Evolutionary conservation across 306 rosid genomes (phyloP), one percentile per base, ranked within the genome.

Genomic region (Corylus americana): DNA sequence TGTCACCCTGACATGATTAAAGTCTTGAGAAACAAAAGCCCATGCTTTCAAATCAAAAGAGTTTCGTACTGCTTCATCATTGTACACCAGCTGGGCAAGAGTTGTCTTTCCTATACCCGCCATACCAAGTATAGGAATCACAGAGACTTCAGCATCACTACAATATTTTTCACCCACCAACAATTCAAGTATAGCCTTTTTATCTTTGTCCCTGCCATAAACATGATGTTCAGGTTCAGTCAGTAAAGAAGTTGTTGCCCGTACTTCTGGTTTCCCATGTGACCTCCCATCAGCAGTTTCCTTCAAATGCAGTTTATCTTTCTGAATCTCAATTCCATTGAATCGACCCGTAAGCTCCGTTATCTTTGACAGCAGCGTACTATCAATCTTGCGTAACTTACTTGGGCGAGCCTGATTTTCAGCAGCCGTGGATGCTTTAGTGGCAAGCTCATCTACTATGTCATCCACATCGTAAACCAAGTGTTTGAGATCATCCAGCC

Each of bases 401-500:
- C 44, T 8, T 31, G 54, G 2, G 29, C 5, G 13, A 9, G 9
- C 49, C 1, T 45, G 8, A 45, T 45, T 45, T 45, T 45, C 49
- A 9, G 49, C 0, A 22, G 22, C 5, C 37, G 12, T 18, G 7
- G 17, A 11, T 55, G 44, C 76, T 57, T 84, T 27, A 0, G 27
- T 73, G 5, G 78, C 59, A 55, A 53, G 61, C 39, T 80, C 77
- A 39, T 82, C 80, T 18, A 86, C 61, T 10, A 73, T n/a, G 68
- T 84, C 82, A 5, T 80, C 84, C 9, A 80, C 17, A 1, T 71
- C 53, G 31, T 54, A 39, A 11, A 78, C 35, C 68, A 75, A 78
- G 78, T 73, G 64, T 51, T 13, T 20, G n/a, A 84, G 87, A 16
- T 62, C 57, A 0, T 59, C 20, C 13, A 80, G 78, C 85, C 85